Percentiles rank a stretch among this genome's conserved stretches.
Conservation (phyloP, 2,329 filamentous ascomycete species). For the Pseudogymnoascus sp. region DNA sequence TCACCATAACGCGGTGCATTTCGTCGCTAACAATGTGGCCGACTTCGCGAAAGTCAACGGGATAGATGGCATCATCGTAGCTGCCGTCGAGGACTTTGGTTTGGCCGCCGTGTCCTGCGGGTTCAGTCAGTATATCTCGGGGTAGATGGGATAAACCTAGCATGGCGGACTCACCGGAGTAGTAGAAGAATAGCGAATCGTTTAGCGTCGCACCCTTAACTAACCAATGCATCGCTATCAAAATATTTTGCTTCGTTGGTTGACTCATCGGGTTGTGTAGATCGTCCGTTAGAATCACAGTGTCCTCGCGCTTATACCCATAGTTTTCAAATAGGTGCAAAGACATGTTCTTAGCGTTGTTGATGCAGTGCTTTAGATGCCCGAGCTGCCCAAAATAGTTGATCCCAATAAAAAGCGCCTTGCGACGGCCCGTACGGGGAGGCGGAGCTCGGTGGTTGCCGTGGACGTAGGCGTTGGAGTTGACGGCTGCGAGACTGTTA, state of each 20-base stretch:
- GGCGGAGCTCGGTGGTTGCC: conserved; percentile 55
- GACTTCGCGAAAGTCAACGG: conserved; percentile 73
- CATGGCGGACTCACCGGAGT: conserved; percentile 59
- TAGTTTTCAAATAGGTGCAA: conserved; percentile 85
- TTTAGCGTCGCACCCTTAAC: conserved; percentile 89
- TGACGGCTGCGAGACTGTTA: conserved; percentile 27
- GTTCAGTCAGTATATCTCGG: too few relatives aligned
- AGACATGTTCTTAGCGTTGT: conserved; percentile 97
- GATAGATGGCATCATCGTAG: conserved; percentile 78
- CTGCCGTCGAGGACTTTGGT: conserved; percentile 72
- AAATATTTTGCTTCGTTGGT: conserved; percentile 89
- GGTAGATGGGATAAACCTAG: too few relatives aligned
- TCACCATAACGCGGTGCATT: conserved; percentile 71
- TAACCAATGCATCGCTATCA: conserved; percentile 95
- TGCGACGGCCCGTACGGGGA: conserved; percentile 76
- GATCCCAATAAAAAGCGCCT: conserved; percentile 87
- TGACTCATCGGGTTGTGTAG: conserved; percentile 97
- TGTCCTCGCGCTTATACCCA: conserved; percentile 89
- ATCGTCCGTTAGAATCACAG: conserved; percentile 94
- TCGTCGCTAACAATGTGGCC: conserved; percentile 80
- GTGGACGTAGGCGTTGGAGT: conserved; percentile 48
- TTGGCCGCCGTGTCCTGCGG: conserved; percentile 65
- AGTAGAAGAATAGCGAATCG: conserved; percentile 96
- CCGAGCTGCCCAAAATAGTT: conserved; percentile 94
- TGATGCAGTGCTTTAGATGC: conserved; percentile 79